Conservation (phyloP, 139 green algal genomes). For the Chlorella vulgaris region DNA sequence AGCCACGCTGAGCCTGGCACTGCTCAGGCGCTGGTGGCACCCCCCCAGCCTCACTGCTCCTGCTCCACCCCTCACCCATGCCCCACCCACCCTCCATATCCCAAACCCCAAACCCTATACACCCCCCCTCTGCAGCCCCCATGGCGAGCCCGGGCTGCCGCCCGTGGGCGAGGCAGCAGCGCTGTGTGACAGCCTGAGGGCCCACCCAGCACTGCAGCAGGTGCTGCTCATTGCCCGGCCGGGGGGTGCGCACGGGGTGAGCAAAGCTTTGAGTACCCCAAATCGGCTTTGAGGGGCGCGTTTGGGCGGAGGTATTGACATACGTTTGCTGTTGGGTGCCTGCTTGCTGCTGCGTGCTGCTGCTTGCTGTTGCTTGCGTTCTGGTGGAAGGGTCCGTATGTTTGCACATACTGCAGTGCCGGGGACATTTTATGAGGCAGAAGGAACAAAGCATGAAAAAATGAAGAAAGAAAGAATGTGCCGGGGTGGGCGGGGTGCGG, state of each 20-base stretch:
- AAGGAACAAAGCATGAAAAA: too few species aligned
- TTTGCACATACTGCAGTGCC: too few species aligned
- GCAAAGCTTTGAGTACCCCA: neutral
- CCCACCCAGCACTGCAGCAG: neutral
- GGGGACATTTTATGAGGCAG: too few species aligned
- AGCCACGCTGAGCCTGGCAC: too few species aligned
- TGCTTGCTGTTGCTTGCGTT: too few species aligned
- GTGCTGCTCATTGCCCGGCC: slow-evolving; percentile 6
- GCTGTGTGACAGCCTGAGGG: neutral
- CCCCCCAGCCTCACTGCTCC: neutral
- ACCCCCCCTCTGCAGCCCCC: neutral
- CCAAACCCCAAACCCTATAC: neutral
- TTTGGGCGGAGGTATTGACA: too few species aligned
- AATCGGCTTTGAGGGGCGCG: too few species aligned
- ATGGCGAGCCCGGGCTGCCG: neutral
- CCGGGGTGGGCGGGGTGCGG: too few species aligned
- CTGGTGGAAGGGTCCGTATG: too few species aligned
- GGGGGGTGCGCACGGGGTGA: neutral
- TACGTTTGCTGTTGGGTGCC: neutral
- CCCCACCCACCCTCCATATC: too few species aligned
- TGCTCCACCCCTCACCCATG: neutral
- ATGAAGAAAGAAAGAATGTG: too few species aligned
- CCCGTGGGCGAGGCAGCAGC: neutral
- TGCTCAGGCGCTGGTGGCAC: neutral
- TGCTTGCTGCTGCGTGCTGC: too few species aligned